A percentile compares a stretch with the other conserved stretches of the same genome.
Evolutionary conservation across 169 alveolate species (phyloP).

Genomic region (Perkinsus marinus): DNA sequence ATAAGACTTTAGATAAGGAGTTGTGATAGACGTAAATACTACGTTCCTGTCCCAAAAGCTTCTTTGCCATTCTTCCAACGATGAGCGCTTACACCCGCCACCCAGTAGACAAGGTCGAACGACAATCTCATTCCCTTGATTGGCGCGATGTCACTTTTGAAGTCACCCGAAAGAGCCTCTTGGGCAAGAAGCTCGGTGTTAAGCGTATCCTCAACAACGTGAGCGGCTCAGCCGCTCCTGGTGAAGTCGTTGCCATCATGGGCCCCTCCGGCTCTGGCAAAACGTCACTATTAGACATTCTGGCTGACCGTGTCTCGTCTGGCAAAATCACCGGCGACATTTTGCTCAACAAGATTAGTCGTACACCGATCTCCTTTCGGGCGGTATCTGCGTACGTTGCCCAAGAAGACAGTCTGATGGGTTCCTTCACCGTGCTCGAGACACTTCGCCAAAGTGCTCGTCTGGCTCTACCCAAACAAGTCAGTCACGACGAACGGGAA

Average conservation of each 20-base stretch:
- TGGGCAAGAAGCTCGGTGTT: not conserved
- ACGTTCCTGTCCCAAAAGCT: no score
- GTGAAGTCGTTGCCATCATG: conserved; percentile 27
- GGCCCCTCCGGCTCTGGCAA: conserved; percentile 29
- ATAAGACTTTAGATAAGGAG: no score
- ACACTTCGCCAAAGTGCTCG: conserved; percentile 24
- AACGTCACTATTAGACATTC: conserved; percentile 17
- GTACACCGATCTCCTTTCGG: not conserved
- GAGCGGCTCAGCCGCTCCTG: conserved; percentile 25
- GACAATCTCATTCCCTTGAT: not conserved
- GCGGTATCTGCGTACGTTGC: conserved; percentile 10
- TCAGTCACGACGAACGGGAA: conserved; percentile 18
- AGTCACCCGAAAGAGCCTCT: not conserved
- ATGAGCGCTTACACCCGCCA: not conserved
- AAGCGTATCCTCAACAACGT: conserved; percentile 8
- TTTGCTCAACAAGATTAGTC: conserved; percentile 13
- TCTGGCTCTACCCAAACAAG: conserved; percentile 16
- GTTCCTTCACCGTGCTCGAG: conserved; percentile 18
- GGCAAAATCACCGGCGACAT: conserved; percentile 25
- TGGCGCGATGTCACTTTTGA: not conserved
- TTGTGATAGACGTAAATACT: no score
- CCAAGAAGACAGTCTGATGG: conserved; percentile 17
- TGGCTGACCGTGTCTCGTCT: conserved; percentile 4
- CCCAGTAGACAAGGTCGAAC: not conserved
- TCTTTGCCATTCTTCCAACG: no score